Evolutionary conservation across 345 rosid genomes (phyloP).

Genomic region (Turritis glabra): DNA sequence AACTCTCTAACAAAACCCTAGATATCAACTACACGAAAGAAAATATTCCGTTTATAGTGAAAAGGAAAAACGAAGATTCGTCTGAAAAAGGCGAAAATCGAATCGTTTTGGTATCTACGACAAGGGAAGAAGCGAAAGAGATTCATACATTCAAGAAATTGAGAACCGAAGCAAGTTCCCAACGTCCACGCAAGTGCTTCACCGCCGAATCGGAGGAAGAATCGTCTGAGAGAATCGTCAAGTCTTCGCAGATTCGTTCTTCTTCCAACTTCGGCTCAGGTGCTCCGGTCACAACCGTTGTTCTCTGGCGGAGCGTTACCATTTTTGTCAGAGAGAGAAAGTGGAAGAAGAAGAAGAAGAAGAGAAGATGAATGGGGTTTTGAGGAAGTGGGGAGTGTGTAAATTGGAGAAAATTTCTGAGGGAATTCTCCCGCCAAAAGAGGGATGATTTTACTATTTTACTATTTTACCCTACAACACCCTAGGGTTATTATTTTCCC

Average conservation of each 20-base stretch:
- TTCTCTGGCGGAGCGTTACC: conserved; percentile 43
- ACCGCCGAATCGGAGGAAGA: conserved; percentile 44
- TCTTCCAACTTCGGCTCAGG: conserved; percentile 9
- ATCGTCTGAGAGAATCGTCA: neutral
- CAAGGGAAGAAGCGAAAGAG: neutral
- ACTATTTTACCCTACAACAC: neutral
- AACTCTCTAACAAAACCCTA: conserved; percentile 2
- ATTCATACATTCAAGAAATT: conserved; percentile 65
- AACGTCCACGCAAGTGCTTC: conserved; percentile 59
- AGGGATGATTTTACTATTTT: neutral
- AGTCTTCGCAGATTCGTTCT: conserved; percentile 27
- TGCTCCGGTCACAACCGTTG: conserved; percentile 7
- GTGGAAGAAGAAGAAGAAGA: neutral
- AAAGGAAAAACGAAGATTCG: neutral
- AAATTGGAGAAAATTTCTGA: neutral
- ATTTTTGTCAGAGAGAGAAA: conserved; percentile 32
- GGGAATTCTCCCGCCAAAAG: conserved; percentile 37
- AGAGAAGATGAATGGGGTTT: conserved; percentile 24
- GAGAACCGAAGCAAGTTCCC: conserved; percentile 95
- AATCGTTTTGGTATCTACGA: neutral
- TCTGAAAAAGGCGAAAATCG: neutral
- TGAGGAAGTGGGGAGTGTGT: conserved; percentile 1
- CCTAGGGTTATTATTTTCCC: neutral
- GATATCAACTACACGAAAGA: neutral
- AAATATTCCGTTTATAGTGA: neutral